Evolutionary conservation across 352 stramenopile genomes (phyloP), one percentile per base, ranked within the genome.

Genomic region (Pythium coloratum): DNA sequence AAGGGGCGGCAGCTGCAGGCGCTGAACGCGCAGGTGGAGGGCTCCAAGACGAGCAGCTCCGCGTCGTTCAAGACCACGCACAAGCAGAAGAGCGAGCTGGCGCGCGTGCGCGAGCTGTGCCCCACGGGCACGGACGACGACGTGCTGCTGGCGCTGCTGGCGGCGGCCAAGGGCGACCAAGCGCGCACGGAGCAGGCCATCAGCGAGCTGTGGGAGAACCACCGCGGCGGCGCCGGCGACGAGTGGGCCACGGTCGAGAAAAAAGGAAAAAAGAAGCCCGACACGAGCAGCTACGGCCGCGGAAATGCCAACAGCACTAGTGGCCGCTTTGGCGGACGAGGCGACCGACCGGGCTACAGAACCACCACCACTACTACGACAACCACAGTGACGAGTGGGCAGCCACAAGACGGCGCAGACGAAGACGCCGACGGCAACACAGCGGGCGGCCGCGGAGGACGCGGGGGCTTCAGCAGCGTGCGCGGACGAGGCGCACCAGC

Each of bases 201-300:
- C 50, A 95, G 77, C 53, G 87, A 95, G 71, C 69, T 95, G 62
- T 95, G 87, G 87, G 87, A 95, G 66, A 80, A 92, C 64, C 73
- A 91, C 71, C 85, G 79, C 67, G 81, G 82, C 55, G 73, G 76
- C 61, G 75, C 61, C 20, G 75, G 86, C 55, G 79, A 90, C 47
- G 86, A 83, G 49, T 95, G 87, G 87, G 87, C 85, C 57, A 86
- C 75, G 12, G 87, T 95, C 55, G 73, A 80, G 60, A 95, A 95
- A 68, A 94, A 92, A 65, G 74, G 62, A 56, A 89, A 84, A 57
- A 95, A 95, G 75, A 90, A 92, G 51, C 46, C 28, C 14, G 58
- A 50, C 1, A 16, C 49, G 24, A n/a, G 5, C 26, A 8, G 24
- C 24, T 6, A 12, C 49, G 10, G 20, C 6, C 26, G 24, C 49